Conservation (phyloP, 345 rosid species). For the Brassica nigra region DNA sequence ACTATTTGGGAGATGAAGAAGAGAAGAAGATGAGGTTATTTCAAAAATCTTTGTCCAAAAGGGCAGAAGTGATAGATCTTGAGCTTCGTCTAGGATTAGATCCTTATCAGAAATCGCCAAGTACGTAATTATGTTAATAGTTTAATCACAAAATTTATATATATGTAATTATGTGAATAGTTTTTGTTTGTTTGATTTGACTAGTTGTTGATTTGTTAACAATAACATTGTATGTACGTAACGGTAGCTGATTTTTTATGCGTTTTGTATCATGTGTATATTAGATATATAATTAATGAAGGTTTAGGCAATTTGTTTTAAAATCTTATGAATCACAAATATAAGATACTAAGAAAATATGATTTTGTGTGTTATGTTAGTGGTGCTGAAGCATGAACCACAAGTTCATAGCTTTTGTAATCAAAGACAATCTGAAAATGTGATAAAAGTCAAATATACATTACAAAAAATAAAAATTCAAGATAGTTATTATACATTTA, state of each 20-base stretch:
- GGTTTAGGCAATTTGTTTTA: not conserved
- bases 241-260: constrained; percentile 17
- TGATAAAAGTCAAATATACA: not conserved
- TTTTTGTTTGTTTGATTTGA: constrained; percentile 15
- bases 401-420: not conserved
- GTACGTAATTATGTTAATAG: constrained; percentile 20
- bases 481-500: not conserved
- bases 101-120: constrained; percentile 35
- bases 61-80: constrained; percentile 38
- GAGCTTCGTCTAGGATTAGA: constrained; percentile 44
- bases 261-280: not conserved
- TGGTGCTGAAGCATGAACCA: not conserved
- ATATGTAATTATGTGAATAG: constrained; percentile 10
- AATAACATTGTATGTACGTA: constrained; percentile 22
- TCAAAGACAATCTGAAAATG: not conserved
- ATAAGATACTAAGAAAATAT: not conserved
- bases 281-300: not conserved
- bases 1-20: constrained; percentile 24
- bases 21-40: constrained; percentile 9
- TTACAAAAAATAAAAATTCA: not conserved
- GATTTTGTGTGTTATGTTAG: not conserved
- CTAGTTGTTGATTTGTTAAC: constrained; percentile 18
- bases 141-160: not conserved
- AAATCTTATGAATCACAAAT: not conserved
- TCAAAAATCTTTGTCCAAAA: constrained; percentile 24